A percentile compares a stretch with the other conserved stretches of the same genome.
These are phyloP conservation scores for Taphrina sp. DNA, from an alignment of 1,139 yeast species.

Conservation along the genomic window DNA sequence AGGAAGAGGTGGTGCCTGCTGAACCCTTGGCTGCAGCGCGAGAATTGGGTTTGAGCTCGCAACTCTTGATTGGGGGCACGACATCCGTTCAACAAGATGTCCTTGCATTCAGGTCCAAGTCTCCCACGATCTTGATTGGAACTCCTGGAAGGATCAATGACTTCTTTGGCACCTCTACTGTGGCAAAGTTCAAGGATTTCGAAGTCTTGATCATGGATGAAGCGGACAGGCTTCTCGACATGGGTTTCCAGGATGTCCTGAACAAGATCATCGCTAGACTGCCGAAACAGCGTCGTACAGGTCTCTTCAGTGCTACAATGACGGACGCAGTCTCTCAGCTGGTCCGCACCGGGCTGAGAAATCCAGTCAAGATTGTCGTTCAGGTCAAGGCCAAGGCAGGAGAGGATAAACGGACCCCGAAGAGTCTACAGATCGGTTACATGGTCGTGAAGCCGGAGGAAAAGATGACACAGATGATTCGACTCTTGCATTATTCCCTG, in stretches of 20 bases:
- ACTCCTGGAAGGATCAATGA: constrained; percentile 91
- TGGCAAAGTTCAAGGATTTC: constrained; percentile 50
- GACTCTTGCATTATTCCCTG: constrained; percentile 47
- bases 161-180: constrained; percentile 53
- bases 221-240: constrained; percentile 83
- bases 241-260: constrained; percentile 70
- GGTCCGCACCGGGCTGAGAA: constrained; percentile 64
- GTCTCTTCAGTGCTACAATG: constrained; percentile 87
- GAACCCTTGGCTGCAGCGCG: constrained; percentile 14
- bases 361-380: constrained; percentile 82
- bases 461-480: constrained; percentile 60
- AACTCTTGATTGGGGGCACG: constrained; percentile 77
- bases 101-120: constrained; percentile 53
- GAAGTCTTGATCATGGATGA: constrained; percentile 84
- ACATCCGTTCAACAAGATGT: constrained; percentile 70
- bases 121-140: constrained; percentile 77
- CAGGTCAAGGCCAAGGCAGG: constrained; percentile 42
- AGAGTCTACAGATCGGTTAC: constrained; percentile 63
- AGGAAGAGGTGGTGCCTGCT: neutral
- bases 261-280: constrained; percentile 62
- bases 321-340: constrained; percentile 61
- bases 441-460: constrained; percentile 58
- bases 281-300: constrained; percentile 91
- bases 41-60: constrained; percentile 52
- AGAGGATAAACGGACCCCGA: constrained; percentile 50